These are phyloP conservation scores for Cystobasidium tubakii DNA, from an alignment of 768 basidiomycete genomes.

Conservation along the genomic window DNA sequence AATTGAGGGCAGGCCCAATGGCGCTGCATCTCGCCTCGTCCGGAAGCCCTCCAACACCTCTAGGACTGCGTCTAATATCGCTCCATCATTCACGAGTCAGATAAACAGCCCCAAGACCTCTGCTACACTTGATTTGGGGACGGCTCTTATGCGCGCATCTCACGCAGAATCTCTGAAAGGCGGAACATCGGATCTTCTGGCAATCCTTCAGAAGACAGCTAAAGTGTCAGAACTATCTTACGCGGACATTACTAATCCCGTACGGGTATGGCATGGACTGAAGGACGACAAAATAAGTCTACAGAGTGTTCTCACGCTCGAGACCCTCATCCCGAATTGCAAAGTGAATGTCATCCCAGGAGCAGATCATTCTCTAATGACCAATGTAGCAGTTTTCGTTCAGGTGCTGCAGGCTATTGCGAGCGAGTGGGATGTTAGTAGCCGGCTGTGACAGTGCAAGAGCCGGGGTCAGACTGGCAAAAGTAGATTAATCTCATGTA, in stretches of 20 bases:
- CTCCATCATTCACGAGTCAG: background rate
- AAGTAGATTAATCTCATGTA: too few relatives aligned
- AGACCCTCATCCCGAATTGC: constrained; percentile 72
- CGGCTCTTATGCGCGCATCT: constrained; percentile 84
- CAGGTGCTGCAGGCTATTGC: constrained; percentile 48
- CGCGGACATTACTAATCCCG: constrained; percentile 64
- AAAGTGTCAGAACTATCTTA: constrained; percentile 84
- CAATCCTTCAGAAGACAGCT: constrained; percentile 77
- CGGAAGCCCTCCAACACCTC: background rate
- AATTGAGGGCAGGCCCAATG: background rate
- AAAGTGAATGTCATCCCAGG: constrained; percentile 73
- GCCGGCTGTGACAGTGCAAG: background rate
- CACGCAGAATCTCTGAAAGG: constrained; percentile 91
- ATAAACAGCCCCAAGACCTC: background rate
- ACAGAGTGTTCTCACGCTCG: constrained; percentile 75
- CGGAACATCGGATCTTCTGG: constrained; percentile 79
- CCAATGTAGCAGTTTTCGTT: constrained; percentile 54
- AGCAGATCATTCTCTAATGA: constrained; percentile 91
- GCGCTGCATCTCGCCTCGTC: background rate
- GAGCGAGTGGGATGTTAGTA: constrained; percentile 28
- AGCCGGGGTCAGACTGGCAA: too few relatives aligned
- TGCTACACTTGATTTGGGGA: constrained; percentile 57
- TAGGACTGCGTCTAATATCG: background rate
- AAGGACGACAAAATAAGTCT: constrained; percentile 89
- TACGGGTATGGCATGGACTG: constrained; percentile 87